Evolutionary conservation across 23 red algal species (phyloP).

Genomic region (Gracilaria gracilis): DNA sequence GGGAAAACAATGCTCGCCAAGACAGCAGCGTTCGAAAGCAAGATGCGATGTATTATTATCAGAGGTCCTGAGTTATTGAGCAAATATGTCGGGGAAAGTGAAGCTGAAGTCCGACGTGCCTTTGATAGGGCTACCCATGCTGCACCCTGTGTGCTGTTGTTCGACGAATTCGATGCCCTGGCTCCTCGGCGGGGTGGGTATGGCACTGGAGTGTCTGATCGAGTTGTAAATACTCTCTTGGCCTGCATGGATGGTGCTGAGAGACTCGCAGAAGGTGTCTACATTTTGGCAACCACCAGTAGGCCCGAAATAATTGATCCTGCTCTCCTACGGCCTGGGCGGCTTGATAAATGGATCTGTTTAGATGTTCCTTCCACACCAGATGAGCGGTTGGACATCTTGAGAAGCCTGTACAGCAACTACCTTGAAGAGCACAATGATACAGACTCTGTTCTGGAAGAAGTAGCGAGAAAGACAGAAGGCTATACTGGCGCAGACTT

Average conservation of each 20-base stretch:
- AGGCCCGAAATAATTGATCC: slow-evolving; percentile 92
- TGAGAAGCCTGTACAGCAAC: slow-evolving; percentile 37
- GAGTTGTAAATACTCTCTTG: slow-evolving; percentile 86
- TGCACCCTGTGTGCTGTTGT: slow-evolving; percentile 88
- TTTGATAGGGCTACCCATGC: slow-evolving; percentile 81
- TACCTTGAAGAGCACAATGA: slow-evolving; percentile 44
- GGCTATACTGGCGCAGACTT: slow-evolving; percentile 98
- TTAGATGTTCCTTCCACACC: slow-evolving; percentile 75
- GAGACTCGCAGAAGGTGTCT: slow-evolving; percentile 71
- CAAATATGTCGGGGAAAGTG: slow-evolving; percentile 86
- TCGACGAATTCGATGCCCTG: slow-evolving; percentile 97
- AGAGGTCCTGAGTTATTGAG: slow-evolving; percentile 84
- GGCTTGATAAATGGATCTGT: slow-evolving; percentile 93
- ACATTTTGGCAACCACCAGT: slow-evolving; percentile 88
- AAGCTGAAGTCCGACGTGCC: slow-evolving; percentile 78
- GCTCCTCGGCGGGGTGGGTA: slow-evolving; percentile 70
- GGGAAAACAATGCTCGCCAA: slow-evolving; percentile 93
- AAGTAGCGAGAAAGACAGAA: slow-evolving; percentile 69
- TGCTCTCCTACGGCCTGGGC: slow-evolving; percentile 87
- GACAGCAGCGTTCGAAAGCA: slow-evolving; percentile 82
- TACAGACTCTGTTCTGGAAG: slow-evolving; percentile 42
- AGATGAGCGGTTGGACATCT: slow-evolving; percentile 76
- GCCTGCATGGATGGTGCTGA: slow-evolving; percentile 88
- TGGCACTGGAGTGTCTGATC: slow-evolving; percentile 75
- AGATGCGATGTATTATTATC: slow-evolving; percentile 80